Evolutionary conservation across 2,329 filamentous ascomycete genomes (phyloP), one percentile per base, ranked within the genome.

Genomic region (Dichotomopilus funicola): DNA sequence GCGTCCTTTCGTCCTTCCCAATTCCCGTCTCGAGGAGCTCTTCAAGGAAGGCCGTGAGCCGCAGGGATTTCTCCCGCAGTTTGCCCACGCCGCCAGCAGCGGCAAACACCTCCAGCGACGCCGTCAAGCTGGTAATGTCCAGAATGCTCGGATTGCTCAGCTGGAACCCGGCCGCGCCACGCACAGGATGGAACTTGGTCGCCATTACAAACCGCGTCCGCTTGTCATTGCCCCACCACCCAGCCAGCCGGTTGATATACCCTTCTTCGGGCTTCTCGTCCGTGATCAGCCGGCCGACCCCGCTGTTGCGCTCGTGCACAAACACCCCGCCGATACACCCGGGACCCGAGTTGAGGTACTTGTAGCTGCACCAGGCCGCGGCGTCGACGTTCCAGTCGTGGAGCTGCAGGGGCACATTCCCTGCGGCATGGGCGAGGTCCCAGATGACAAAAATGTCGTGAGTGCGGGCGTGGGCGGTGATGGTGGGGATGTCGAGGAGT

Each of bases 201-300:
- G 82, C 79, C 88, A 91, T 91, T n/a, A 75, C 73, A 68, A 92
- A 91, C 2, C 88, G 76, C 35, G 77, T 82, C 44, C 69, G 69
- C 65, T 88, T 89, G 68, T 87, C 82, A 56, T 83, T 86, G 34
- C 88, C 88, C 87, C 88, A 92, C 88, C 88, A 92, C 9, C 88
- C 88, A n/a, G 82, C 79, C 8, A 91, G 71, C 10, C 87, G 78
- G 46, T 82, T 82, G 5, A 63, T 61, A 61, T 74, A 75, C 6
- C 67, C 69, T 35, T 66, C 67, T 60, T 70, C 67, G 41, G 70
- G 65, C 42, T 63, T 62, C n/a, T 67, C 64, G 51, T 70, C 70
- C 5, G 64, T 64, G 49, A 66, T 64, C 10, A 59, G 54, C 5
- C 65, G 67, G 31, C 68, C 64, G 45, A 72, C 68, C n/a, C 67